Conservation (phyloP, 2,329 filamentous ascomycete genomes). For the Chaetomiaceae sp. region DNA sequence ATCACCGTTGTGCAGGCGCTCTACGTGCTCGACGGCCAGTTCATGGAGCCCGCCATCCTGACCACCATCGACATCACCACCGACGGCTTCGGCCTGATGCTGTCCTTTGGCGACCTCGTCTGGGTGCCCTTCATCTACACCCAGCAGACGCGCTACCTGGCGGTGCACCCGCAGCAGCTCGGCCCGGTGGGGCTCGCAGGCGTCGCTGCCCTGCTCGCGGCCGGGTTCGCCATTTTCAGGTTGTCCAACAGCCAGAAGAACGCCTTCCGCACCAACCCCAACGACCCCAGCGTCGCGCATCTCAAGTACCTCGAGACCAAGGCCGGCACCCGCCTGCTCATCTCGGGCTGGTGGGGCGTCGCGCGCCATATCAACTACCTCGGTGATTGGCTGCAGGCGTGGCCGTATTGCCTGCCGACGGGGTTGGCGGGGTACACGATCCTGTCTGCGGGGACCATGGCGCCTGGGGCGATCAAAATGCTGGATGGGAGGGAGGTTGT, state of each 20-base stretch:
- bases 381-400: constrained; percentile 91
- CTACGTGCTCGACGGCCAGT: constrained; percentile 80
- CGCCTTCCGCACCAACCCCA: constrained; percentile 80
- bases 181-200: constrained; percentile 61
- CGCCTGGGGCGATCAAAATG: constrained; percentile 52
- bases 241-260: constrained; percentile 95
- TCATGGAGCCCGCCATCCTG: constrained; percentile 82
- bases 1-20: constrained; percentile 72
- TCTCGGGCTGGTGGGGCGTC: constrained; percentile 88
- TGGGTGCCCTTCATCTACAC: constrained; percentile 93
- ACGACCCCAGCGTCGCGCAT: constrained; percentile 72
- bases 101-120: constrained; percentile 84
- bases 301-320: constrained; percentile 83
- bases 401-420: constrained; percentile 85
- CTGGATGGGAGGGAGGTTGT: constrained; percentile 61
- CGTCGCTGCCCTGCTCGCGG: constrained; percentile 62
- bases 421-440: constrained; percentile 79
- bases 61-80: constrained; percentile 93
- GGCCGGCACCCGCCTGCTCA: constrained; percentile 73
- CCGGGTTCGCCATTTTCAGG: constrained; percentile 90
- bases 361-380: constrained; percentile 94
- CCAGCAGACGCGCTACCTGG: constrained; percentile 77
- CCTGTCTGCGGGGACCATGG: constrained; percentile 49
- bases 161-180: constrained; percentile 75
- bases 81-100: constrained; percentile 94